Evolutionary conservation across 257 asterid species (phyloP).

Genomic region (Voacanga thouarsii): DNA sequence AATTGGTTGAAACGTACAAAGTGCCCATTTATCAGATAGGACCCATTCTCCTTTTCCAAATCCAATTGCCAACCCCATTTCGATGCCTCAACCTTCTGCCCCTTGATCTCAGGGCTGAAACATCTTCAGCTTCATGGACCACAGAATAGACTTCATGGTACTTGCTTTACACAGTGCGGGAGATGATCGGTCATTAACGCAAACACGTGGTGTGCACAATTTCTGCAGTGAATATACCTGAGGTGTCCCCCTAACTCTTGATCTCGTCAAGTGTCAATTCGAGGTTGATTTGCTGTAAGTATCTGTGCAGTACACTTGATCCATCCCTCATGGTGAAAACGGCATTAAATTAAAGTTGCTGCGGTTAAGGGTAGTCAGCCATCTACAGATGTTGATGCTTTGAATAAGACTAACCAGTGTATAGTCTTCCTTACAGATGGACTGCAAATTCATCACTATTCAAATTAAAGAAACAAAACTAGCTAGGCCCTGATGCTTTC

Average conservation of each 20-base stretch:
- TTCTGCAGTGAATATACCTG: not conserved
- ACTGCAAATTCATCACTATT: not conserved
- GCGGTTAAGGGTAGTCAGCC: not conserved
- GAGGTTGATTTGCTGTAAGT: not conserved
- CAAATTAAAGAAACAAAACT: not conserved
- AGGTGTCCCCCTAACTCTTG: not conserved
- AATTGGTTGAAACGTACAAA: conserved; percentile 14
- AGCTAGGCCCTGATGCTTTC: too few relatives aligned
- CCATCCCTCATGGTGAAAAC: not conserved
- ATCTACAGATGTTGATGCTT: not conserved
- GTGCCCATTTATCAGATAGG: not conserved
- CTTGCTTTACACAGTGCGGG: not conserved
- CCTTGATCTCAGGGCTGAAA: not conserved
- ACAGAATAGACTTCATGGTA: too few relatives aligned
- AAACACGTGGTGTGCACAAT: not conserved
- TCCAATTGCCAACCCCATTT: not conserved
- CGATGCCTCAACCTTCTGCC: not conserved
- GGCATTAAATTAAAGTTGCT: not conserved
- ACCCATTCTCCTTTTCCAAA: not conserved
- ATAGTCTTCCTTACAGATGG: not conserved
- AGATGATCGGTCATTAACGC: not conserved
- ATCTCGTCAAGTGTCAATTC: not conserved
- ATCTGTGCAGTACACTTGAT: not conserved
- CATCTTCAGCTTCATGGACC: not conserved
- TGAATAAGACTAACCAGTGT: not conserved